Percentiles rank a stretch among this genome's conserved stretches.
Conservation (phyloP, 495 filamentous ascomycete species). For the Penicillium longicatenatum region DNA sequence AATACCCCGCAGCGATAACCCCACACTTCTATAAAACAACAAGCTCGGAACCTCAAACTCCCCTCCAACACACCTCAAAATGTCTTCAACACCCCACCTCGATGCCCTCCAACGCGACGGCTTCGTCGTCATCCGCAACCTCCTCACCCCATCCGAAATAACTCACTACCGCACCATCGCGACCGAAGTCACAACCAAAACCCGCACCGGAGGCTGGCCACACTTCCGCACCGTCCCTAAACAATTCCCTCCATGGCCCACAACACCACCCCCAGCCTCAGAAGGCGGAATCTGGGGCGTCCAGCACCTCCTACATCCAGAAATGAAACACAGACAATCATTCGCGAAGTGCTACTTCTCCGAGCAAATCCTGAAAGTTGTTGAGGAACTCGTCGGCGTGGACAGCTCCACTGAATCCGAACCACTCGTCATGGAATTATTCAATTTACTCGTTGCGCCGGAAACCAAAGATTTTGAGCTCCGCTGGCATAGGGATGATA, state of each 20-base stretch:
- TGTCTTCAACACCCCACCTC: slow-evolving; percentile 36
- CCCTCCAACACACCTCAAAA: slow-evolving; percentile 2
- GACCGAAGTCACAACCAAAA: slow-evolving; percentile 51
- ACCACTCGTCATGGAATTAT: slow-evolving; percentile 74
- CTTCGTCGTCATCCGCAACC: slow-evolving; percentile 49
- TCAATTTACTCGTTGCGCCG: slow-evolving; percentile 75
- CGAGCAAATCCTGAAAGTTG: slow-evolving; percentile 54
- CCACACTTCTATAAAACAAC: slow-evolving; percentile 12
- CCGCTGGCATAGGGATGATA: slow-evolving; percentile 79
- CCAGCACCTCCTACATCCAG: slow-evolving; percentile 78
- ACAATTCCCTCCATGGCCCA: slow-evolving; percentile 81
- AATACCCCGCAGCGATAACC: slow-evolving; percentile 44
- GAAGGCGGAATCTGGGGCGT: slow-evolving; percentile 80
- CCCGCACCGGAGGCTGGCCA: slow-evolving; percentile 68
- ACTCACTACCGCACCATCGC: slow-evolving; percentile 56
- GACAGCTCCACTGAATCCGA: slow-evolving; percentile 29
- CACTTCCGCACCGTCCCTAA: slow-evolving; percentile 80
- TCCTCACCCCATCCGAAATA: slow-evolving; percentile 52
- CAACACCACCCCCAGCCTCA: slow-evolving; percentile 45
- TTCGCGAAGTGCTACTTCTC: slow-evolving; percentile 72
- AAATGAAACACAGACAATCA: slow-evolving; percentile 51
- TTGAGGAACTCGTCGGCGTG: slow-evolving; percentile 56
- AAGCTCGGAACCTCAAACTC: neutral
- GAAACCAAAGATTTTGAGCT: slow-evolving; percentile 63
- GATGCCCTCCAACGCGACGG: slow-evolving; percentile 49